phyloP scores from a whole-genome alignment of 2,329 filamentous ascomycete genomes.

The Cladophialophora exuberans region DNA sequence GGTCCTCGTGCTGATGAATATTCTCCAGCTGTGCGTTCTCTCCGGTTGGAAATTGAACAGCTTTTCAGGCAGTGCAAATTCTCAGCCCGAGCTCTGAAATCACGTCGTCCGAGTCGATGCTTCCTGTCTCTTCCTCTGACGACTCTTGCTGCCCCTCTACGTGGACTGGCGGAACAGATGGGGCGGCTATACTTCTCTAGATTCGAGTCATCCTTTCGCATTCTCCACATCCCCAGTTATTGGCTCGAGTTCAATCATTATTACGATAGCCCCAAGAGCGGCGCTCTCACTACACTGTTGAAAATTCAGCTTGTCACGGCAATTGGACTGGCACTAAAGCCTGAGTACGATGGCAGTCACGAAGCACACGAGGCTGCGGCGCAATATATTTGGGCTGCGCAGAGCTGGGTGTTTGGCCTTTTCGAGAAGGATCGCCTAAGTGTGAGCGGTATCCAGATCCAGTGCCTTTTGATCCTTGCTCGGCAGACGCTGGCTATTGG shows the following conservation, averaged over 20 bases:
- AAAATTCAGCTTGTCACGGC: background rate
- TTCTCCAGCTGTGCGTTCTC: too few relatives aligned
- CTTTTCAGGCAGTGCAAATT: background rate
- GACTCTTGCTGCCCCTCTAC: background rate
- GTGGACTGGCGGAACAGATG: constrained; percentile 1
- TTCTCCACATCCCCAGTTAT: constrained; percentile 40
- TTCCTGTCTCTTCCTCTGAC: background rate
- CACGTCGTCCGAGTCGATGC: background rate
- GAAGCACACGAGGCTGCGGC: too few relatives aligned
- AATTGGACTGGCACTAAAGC: background rate
- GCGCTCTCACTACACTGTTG: background rate
- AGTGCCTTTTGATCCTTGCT: background rate
- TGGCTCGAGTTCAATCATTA: constrained; percentile 36
- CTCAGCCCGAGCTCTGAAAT: background rate
- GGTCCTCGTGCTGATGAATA: background rate
- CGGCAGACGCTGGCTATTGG: background rate
- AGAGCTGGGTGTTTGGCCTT: background rate
- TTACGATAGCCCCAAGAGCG: background rate
- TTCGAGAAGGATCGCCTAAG: background rate
- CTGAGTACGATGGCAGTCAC: background rate
- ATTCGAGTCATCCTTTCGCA: constrained; percentile 39
- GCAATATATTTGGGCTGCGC: background rate
- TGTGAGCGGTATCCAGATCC: background rate
- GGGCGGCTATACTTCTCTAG: constrained; percentile 20
- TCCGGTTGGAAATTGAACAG: background rate